phyloP scores from a whole-genome alignment of 106 monocot genomes.

The Amphibolis antarctica region DNA sequence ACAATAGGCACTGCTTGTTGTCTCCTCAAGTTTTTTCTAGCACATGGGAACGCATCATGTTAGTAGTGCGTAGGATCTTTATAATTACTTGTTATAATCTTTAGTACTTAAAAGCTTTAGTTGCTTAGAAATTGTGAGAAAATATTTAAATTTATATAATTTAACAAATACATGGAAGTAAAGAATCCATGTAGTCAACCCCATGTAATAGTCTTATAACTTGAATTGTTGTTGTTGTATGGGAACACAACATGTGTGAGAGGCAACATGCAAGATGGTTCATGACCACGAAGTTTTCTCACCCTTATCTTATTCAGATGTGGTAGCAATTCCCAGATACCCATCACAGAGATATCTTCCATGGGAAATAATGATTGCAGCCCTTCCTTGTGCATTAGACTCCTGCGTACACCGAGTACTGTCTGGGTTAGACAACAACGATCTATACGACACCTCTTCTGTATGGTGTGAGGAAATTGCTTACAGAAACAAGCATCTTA shows the following conservation, averaged over 20 bases:
- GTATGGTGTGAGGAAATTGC: too few relatives aligned
- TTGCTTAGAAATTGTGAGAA: too few relatives aligned
- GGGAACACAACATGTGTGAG: constrained; percentile 5
- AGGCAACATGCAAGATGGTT: not conserved
- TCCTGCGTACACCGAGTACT: constrained; percentile 22
- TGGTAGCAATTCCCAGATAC: constrained; percentile 83
- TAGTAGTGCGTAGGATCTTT: too few relatives aligned
- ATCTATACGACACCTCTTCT: not conserved
- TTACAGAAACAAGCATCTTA: too few relatives aligned
- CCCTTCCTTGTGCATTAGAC: constrained; percentile 61
- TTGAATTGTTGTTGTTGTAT: too few relatives aligned
- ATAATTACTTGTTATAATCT: too few relatives aligned
- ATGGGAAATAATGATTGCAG: constrained; percentile 73
- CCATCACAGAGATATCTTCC: constrained; percentile 98
- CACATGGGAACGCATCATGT: constrained; percentile 13
- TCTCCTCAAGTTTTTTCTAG: constrained; percentile 55
- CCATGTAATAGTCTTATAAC: too few relatives aligned
- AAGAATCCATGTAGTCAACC: too few relatives aligned
- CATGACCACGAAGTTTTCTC: constrained; percentile 7
- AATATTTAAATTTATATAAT: too few relatives aligned
- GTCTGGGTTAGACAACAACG: not conserved
- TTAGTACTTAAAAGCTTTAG: too few relatives aligned
- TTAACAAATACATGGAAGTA: too few relatives aligned
- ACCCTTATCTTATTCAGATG: constrained; percentile 70
- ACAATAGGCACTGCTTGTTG: constrained; percentile 33